A percentile compares a stretch with the other conserved stretches of the same genome.
Evolutionary conservation across 73 alveolate species (phyloP).

Genomic region (Uronychia setigera): DNA sequence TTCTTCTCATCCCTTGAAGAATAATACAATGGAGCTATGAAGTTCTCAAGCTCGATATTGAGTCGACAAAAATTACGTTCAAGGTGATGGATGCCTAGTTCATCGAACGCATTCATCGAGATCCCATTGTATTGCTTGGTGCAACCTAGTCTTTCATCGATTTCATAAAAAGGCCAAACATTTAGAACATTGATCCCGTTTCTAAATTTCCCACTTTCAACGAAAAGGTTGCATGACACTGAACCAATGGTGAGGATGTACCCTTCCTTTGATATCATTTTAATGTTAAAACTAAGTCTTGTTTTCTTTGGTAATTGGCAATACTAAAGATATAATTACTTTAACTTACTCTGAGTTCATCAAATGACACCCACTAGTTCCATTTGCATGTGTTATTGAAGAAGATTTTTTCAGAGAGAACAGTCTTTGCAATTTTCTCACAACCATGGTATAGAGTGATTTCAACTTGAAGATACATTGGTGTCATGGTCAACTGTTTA

Average conservation of each 20-base stretch:
- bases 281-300: conserved; percentile 53
- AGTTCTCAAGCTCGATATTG: conserved; percentile 41
- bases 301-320: conserved; percentile 67
- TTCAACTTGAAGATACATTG: conserved; percentile 40
- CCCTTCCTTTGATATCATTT: conserved; percentile 50
- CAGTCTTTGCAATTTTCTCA: conserved; percentile 37
- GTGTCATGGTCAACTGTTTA: conserved; percentile 23
- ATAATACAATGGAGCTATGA: conserved; percentile 64
- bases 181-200: conserved; percentile 62
- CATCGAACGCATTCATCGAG: background rate
- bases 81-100: background rate
- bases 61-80: conserved; percentile 26
- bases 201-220: conserved; percentile 61
- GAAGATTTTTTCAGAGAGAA: conserved; percentile 29
- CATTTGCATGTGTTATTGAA: conserved; percentile 40
- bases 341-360: conserved; percentile 53
- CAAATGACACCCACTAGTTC: conserved; percentile 61
- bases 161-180: conserved; percentile 68
- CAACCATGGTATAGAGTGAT: conserved; percentile 60
- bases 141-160: conserved; percentile 70
- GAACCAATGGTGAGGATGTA: conserved; percentile 50
- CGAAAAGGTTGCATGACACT: conserved; percentile 57
- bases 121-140: conserved; percentile 71
- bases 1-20: conserved; percentile 56
- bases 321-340: conserved; percentile 13